Percentiles rank a stretch among this genome's conserved stretches.
Evolutionary conservation across 805 yeast species (phyloP).

Genomic region (Wickerhamomyces sydowiorum): DNA sequence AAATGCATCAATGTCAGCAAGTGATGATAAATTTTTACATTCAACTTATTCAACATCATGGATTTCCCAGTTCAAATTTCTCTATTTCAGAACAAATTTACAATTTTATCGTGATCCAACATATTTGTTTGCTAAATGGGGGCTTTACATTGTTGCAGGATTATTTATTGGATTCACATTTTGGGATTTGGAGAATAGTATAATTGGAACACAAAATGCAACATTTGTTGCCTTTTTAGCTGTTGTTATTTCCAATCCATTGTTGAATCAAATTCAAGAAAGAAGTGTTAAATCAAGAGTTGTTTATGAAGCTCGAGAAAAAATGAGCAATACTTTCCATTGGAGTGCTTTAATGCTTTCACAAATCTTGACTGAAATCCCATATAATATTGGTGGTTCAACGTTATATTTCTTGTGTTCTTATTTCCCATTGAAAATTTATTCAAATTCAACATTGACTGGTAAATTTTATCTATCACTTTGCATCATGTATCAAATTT

Average conservation of each 20-base stretch:
- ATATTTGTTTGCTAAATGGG: conserved; percentile 52
- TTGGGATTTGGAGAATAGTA: conserved; percentile 46
- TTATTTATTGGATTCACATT: conserved; percentile 70
- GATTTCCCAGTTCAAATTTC: conserved; percentile 35
- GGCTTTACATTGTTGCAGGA: conserved; percentile 43
- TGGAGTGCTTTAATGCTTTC: conserved; percentile 57
- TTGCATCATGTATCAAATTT: conserved; percentile 43
- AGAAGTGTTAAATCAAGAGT: conserved; percentile 54
- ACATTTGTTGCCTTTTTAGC: conserved; percentile 58
- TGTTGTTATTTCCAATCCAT: conserved; percentile 49
- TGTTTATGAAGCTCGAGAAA: conserved; percentile 64
- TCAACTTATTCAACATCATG: conserved; percentile 28
- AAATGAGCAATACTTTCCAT: conserved; percentile 65
- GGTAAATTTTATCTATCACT: conserved; percentile 48
- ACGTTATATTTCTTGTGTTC: conserved; percentile 48
- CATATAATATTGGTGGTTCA: conserved; percentile 45
- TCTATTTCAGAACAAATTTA: conserved; percentile 45
- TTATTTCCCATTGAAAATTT: conserved; percentile 43
- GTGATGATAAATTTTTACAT: not conserved
- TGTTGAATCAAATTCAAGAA: conserved; percentile 55
- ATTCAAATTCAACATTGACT: conserved; percentile 39
- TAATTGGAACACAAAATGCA: conserved; percentile 53
- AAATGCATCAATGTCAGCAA: not conserved
- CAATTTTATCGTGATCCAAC: conserved; percentile 64
- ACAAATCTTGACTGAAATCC: conserved; percentile 52